Conservation (phyloP, 169 alveolate species). For the Plasmodium gonderi region DNA sequence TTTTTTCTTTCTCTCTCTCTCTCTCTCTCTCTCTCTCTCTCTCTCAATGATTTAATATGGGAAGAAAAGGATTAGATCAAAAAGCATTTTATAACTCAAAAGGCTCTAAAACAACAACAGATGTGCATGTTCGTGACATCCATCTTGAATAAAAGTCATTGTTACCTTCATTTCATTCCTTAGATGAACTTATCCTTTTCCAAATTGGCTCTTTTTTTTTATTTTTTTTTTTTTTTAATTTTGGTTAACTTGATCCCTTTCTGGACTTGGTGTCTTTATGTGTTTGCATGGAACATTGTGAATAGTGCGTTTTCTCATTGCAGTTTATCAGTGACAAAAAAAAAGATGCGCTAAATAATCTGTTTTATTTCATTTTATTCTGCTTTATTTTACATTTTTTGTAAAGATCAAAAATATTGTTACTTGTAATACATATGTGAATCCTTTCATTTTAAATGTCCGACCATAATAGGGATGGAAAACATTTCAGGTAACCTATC, state of each 20-base stretch:
- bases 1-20: not conserved
- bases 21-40: not conserved
- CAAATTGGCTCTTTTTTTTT: too few species aligned
- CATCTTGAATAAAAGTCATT: not conserved
- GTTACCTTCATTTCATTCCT: not conserved
- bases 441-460: not conserved
- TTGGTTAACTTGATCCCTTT: not conserved
- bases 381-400: not conserved
- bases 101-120: not conserved
- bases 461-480: not conserved
- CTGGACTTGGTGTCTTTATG: not conserved
- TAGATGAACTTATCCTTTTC: not conserved
- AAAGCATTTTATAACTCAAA: not conserved
- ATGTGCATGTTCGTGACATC: not conserved
- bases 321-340: not conserved
- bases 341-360: not conserved
- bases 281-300: not conserved
- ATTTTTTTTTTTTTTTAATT: not conserved
- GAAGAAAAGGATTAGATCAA: not conserved
- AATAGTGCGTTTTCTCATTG: not conserved
- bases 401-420: not conserved
- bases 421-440: not conserved
- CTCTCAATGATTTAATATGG: not conserved
- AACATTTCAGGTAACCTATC: not conserved
- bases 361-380: not conserved